Percentiles rank a stretch among this genome's conserved stretches.
phyloP scores from a whole-genome alignment of 768 basidiomycete species.

The Boletus rubropictus region DNA sequence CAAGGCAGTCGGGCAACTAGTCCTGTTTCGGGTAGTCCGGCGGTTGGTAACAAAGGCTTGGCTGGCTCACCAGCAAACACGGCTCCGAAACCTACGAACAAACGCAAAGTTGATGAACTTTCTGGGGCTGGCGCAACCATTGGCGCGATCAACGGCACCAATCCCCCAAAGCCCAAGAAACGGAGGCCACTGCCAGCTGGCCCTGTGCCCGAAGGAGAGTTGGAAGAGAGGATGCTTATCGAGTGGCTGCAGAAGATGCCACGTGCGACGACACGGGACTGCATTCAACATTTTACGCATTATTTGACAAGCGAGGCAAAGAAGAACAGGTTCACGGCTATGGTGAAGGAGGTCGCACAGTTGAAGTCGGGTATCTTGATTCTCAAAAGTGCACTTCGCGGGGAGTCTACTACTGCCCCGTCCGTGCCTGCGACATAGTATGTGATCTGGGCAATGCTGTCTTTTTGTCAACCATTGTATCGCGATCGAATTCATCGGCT shows the following conservation, averaged over 20 bases:
- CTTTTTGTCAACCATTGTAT: conserved; percentile 18
- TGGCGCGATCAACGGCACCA: conserved; percentile 17
- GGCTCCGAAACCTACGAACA: conserved; percentile 39
- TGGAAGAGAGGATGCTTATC: conserved; percentile 61
- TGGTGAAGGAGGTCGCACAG: conserved; percentile 76
- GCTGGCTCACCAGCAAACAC: conserved; percentile 32
- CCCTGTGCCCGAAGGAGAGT: conserved; percentile 46
- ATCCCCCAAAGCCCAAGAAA: conserved; percentile 48
- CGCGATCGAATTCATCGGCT: conserved; percentile 13
- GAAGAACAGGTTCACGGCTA: conserved; percentile 68
- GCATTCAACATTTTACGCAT: conserved; percentile 73
- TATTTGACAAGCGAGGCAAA: conserved; percentile 65
- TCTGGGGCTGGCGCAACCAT: conserved; percentile 10
- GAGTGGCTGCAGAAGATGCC: conserved; percentile 69
- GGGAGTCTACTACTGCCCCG: conserved; percentile 24
- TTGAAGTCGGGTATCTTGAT: conserved; percentile 62
- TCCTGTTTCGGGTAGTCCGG: too few species aligned
- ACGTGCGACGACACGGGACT: conserved; percentile 71
- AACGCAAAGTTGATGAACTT: conserved; percentile 54
- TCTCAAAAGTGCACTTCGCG: conserved; percentile 41
- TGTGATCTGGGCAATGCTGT: conserved; percentile 9
- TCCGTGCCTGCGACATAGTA: conserved; percentile 23
- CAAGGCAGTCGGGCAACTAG: conserved; percentile 48
- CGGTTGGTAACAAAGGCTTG: conserved; percentile 17
- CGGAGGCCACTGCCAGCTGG: conserved; percentile 39